A percentile compares a stretch with the other conserved stretches of the same genome.
phyloP scores from a whole-genome alignment of 768 basidiomycete species.

The Scleroderma bovista region DNA sequence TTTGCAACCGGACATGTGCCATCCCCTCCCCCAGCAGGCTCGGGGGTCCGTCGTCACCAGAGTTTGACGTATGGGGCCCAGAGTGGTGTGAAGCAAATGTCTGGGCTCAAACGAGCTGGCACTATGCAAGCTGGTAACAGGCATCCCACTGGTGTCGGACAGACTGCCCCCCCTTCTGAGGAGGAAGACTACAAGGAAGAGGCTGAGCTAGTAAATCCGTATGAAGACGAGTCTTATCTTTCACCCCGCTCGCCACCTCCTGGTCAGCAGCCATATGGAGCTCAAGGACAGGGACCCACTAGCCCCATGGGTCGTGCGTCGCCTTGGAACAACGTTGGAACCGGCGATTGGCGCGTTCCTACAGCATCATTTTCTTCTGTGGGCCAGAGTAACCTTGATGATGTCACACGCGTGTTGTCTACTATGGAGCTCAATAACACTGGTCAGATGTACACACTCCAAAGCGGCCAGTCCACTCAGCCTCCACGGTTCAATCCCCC shows the following conservation, averaged over 20 bases:
- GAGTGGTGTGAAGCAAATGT: constrained; percentile 43
- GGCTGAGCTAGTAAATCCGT: constrained; percentile 34
- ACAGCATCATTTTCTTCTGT: constrained; percentile 28
- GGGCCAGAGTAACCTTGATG: constrained; percentile 48
- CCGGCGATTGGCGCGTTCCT: constrained; percentile 54
- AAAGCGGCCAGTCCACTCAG: constrained; percentile 49
- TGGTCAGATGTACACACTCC: constrained; percentile 28
- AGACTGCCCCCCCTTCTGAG: constrained; percentile 44
- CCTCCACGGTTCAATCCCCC: constrained; percentile 69
- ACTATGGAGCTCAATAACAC: constrained; percentile 52
- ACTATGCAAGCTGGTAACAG: constrained; percentile 53
- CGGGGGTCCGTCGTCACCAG: constrained; percentile 73
- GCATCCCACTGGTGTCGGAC: constrained; percentile 22
- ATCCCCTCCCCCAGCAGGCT: constrained; percentile 66
- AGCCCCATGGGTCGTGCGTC: constrained; percentile 59
- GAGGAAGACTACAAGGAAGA: constrained; percentile 56
- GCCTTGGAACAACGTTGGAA: constrained; percentile 53
- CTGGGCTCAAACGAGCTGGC: constrained; percentile 68
- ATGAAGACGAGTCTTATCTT: constrained; percentile 53
- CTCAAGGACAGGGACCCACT: constrained; percentile 35
- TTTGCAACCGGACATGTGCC: constrained; percentile 48
- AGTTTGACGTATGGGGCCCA: constrained; percentile 70
- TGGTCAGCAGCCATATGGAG: constrained; percentile 35
- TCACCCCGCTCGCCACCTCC: constrained; percentile 38
- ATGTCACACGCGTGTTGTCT: constrained; percentile 70